phyloP scores from a whole-genome alignment of 371 early-diverging fungal genomes.

The Thermomucor indicae-seudaticae region DNA sequence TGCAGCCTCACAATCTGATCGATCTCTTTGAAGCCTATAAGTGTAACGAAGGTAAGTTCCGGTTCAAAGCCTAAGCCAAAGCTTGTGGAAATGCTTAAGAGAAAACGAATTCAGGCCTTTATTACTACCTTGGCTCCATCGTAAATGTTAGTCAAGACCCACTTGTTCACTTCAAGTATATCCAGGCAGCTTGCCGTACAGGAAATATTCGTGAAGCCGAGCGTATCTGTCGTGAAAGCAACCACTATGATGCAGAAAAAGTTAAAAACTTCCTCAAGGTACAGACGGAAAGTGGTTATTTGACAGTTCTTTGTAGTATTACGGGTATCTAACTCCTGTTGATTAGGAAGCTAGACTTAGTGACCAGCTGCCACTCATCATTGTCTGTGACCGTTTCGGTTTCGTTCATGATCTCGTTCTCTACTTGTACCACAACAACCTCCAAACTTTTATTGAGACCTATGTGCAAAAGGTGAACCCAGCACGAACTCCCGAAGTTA shows the following conservation, averaged over 20 bases:
- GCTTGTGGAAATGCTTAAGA: too few relatives aligned
- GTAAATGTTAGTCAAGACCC: conserved; percentile 93
- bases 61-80: not conserved
- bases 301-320: not conserved
- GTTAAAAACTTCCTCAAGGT: conserved; percentile 96
- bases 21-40: conserved; percentile 89
- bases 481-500: conserved; percentile 88
- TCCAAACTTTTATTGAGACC: conserved; percentile 94
- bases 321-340: not conserved
- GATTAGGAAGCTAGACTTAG: conserved; percentile 82
- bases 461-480: conserved; percentile 98
- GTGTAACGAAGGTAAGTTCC: conserved; percentile 79
- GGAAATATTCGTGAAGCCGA: conserved; percentile 97
- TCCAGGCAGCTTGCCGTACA: conserved; percentile 92
- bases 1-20: conserved; percentile 87
- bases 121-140: conserved; percentile 91
- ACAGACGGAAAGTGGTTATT: not conserved
- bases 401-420: conserved; percentile 97
- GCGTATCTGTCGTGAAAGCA: conserved; percentile 94
- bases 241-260: conserved; percentile 92
- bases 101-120: conserved; percentile 37
- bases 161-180: conserved; percentile 96
- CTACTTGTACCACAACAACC: conserved; percentile 88
- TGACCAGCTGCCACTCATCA: conserved; percentile 95
- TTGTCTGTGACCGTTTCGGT: conserved; percentile 95